Evolutionary conservation across 164 flowering plant genomes (phyloP).

Genomic region (Kalanchoe fedtschenkoi): DNA sequence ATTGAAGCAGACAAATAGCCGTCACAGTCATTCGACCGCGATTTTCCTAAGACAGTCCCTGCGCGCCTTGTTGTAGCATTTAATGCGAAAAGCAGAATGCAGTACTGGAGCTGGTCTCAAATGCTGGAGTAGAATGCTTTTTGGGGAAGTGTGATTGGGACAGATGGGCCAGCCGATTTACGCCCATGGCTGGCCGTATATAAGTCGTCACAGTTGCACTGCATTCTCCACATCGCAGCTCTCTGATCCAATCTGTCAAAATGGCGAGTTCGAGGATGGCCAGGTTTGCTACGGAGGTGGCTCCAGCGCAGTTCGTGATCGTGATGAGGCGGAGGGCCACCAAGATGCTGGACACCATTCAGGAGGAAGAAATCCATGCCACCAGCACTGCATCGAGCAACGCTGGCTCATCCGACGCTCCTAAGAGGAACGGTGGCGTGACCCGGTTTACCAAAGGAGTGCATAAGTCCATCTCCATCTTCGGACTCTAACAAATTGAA

Average conservation of each 20-base stretch:
- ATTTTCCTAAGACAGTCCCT: background rate
- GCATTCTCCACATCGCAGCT: background rate
- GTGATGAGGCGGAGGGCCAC: constrained; percentile 33
- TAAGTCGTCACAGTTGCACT: too few species aligned
- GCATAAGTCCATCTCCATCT: background rate
- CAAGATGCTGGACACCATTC: constrained; percentile 42
- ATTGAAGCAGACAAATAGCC: background rate
- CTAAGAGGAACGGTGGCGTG: background rate
- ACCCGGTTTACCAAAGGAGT: background rate
- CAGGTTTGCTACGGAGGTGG: constrained; percentile 38
- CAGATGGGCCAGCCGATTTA: too few species aligned
- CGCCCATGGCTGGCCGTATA: too few species aligned
- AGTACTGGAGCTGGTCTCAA: background rate
- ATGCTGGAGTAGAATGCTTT: background rate
- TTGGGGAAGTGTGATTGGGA: too few species aligned
- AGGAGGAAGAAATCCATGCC: constrained; percentile 28
- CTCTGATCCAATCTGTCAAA: background rate
- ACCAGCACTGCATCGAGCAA: background rate
- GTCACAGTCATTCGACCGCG: background rate
- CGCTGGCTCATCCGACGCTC: background rate
- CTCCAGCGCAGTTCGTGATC: constrained; percentile 37
- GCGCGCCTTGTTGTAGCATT: background rate
- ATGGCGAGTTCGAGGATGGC: constrained; percentile 39
- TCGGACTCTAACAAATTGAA: background rate
- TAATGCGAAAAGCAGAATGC: background rate